A percentile compares a stretch with the other conserved stretches of the same genome.
These are phyloP conservation scores for Cyphellophora europaea DNA, from an alignment of 2,329 filamentous ascomycete species.

Conservation along the genomic window DNA sequence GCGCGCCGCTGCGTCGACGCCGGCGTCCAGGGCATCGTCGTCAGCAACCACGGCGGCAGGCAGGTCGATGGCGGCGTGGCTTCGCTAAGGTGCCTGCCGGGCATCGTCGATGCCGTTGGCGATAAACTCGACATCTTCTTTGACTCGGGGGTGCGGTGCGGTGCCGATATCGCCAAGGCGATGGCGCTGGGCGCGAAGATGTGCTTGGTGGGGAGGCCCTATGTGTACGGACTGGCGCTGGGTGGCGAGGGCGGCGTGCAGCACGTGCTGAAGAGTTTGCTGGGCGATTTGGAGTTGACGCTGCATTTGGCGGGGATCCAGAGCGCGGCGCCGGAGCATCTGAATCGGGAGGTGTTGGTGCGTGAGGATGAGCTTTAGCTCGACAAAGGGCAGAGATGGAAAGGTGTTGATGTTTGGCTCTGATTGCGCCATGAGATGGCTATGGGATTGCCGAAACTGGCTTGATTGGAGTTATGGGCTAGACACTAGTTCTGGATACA, in stretches of 20 bases:
- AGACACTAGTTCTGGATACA: too few relatives aligned
- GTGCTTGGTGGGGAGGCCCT: conserved; percentile 41
- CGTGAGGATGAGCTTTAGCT: conserved; percentile 9
- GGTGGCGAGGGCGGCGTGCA: conserved; percentile 47
- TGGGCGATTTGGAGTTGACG: conserved; percentile 13
- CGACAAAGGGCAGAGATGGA: conserved; percentile 2
- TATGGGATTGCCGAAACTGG: too few relatives aligned
- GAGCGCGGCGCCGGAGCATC: background rate
- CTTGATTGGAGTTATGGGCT: too few relatives aligned
- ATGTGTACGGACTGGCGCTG: conserved; percentile 49
- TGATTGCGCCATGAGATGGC: too few relatives aligned
- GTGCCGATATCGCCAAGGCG: conserved; percentile 40
- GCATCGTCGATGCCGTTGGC: conserved; percentile 39
- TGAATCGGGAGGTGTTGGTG: conserved; percentile 9
- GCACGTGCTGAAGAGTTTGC: conserved; percentile 31
- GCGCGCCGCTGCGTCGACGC: conserved; percentile 23
- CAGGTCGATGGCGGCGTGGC: conserved; percentile 38
- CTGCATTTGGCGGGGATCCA: conserved; percentile 12
- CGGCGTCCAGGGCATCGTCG: conserved; percentile 38
- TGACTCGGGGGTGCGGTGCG: conserved; percentile 36
- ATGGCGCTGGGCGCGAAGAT: conserved; percentile 43
- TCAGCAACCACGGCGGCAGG: conserved; percentile 42
- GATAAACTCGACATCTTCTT: conserved; percentile 33
- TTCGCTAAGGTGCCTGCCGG: conserved; percentile 40
- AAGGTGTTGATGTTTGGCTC: too few relatives aligned